These are phyloP conservation scores for Pigoraptor vietnamica DNA, from an alignment of 78 protist species.

Conservation along the genomic window DNA sequence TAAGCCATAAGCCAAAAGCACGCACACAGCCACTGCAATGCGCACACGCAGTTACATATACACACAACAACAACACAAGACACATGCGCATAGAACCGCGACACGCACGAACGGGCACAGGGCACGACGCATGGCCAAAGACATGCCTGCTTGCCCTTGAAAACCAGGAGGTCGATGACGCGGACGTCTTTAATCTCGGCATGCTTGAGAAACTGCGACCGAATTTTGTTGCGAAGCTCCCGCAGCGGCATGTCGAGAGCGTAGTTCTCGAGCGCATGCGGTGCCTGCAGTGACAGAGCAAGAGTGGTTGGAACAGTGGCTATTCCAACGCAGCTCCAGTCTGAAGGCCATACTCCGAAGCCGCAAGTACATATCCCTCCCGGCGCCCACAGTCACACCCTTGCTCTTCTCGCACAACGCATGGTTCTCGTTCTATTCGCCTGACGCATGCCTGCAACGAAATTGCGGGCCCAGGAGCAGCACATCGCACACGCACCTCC, in stretches of 20 bases:
- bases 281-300: not conserved
- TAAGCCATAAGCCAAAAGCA: no score
- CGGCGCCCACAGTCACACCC: not conserved
- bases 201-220: not conserved
- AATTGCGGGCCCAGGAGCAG: not conserved
- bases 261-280: not conserved
- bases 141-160: slow-evolving; percentile 18
- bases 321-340: not conserved
- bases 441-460: not conserved
- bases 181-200: slow-evolving; percentile 1
- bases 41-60: no score
- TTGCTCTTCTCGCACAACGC: not conserved
- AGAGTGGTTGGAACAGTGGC: not conserved
- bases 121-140: not conserved
- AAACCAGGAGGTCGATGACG: slow-evolving; percentile 12
- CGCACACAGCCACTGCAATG: no score
- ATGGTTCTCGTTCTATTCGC: no score
- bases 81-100: no score
- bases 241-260: not conserved
- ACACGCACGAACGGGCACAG: no score
- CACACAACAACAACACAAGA: no score
- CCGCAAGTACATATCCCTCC: not conserved
- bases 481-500: not conserved
- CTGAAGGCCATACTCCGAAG: not conserved
- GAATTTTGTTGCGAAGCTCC: not conserved